Percentiles rank a stretch among this genome's conserved stretches.
Evolutionary conservation across 768 basidiomycete genomes (phyloP).

Genomic region (Lepiota brunneoincarnata): DNA sequence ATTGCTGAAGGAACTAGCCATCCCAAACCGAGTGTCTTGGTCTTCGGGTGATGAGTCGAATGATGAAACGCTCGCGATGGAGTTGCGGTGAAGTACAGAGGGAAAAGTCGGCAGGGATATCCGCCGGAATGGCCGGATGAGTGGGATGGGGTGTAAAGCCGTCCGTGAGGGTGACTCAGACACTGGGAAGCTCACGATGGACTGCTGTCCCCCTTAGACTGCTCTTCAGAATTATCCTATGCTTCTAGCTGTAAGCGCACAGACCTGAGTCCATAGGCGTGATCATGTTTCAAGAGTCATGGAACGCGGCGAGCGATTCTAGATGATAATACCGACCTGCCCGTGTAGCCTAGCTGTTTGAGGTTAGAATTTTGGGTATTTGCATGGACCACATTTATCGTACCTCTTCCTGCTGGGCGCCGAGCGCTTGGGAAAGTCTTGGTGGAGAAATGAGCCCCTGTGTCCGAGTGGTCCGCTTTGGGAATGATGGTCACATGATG

Average conservation of each 20-base stretch:
- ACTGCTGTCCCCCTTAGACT: conserved; percentile 11
- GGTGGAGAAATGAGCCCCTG: too few relatives aligned
- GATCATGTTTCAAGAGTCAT: background rate
- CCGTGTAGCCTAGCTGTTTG: too few relatives aligned
- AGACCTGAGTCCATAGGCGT: conserved; percentile 7
- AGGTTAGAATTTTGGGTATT: too few relatives aligned
- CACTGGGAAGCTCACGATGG: conserved; percentile 25
- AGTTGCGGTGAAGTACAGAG: conserved; percentile 53
- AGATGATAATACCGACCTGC: too few relatives aligned
- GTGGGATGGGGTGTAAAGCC: background rate
- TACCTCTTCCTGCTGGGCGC: too few relatives aligned
- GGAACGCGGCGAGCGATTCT: too few relatives aligned
- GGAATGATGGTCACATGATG: too few relatives aligned
- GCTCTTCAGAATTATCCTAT: background rate
- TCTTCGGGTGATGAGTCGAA: conserved; percentile 71
- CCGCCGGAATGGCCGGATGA: conserved; percentile 47
- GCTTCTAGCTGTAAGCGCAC: background rate
- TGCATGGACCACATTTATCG: too few relatives aligned
- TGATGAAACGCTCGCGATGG: conserved; percentile 68
- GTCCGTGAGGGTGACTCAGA: conserved; percentile 16
- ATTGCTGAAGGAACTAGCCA: conserved; percentile 9
- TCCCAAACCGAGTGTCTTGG: conserved; percentile 22
- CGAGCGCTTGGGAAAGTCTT: too few relatives aligned
- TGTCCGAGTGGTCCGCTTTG: too few relatives aligned
- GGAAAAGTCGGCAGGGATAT: conserved; percentile 59